Evolutionary conservation across 2,329 filamentous ascomycete genomes (phyloP), one percentile per base, ranked within the genome.

Genomic region (Colletotrichum acutatum): DNA sequence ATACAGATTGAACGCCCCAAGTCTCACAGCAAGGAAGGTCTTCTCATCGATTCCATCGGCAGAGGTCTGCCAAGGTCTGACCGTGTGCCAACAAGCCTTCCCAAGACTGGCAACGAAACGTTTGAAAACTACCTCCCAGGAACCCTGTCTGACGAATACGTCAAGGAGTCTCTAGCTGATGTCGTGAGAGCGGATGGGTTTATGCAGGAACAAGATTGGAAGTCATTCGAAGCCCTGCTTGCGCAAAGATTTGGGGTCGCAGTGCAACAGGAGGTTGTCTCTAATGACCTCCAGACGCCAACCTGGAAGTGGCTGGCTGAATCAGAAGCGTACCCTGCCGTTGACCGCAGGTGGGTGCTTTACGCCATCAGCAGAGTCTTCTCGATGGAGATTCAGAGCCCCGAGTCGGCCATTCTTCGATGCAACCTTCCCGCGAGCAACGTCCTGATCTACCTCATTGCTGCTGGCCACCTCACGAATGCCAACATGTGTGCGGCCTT

Each of bases 1-100:
- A 86, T 95, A 64, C 93, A 95, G 77, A 83, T 93, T n/a, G 90
- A 92, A 77, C 87, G 88, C 2, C 90, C 90, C 1, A 87, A 87
- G 77, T 84, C 82, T 58, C 85, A 88, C n/a, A 85, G 85, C 71
- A 88, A 86, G 74, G 87, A 90, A 64, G 91, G 92, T 9, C 84
- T 94, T 8, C 83, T 95, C 30, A 92, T 94, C 42, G 93, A 95
- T 78, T 93, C 93, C 0, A 90, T 95, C 66, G 92, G 93, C 1
- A 91, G 91, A 72, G 93, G 92, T 3, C 83, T 74, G 9, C 70
- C 70, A 8, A 73, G 73, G 56, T 62, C 68, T 22, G 72, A 73
- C 14, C 58, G 60, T 32, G 61, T 75, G 6, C 69, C 66, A 5
- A 58, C 59, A n/a, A 57, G 34, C 22, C 28, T 72, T 49, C 69